These are phyloP conservation scores for Globisporangium megalacanthum DNA, from an alignment of 352 stramenopile species.

Conservation along the genomic window DNA sequence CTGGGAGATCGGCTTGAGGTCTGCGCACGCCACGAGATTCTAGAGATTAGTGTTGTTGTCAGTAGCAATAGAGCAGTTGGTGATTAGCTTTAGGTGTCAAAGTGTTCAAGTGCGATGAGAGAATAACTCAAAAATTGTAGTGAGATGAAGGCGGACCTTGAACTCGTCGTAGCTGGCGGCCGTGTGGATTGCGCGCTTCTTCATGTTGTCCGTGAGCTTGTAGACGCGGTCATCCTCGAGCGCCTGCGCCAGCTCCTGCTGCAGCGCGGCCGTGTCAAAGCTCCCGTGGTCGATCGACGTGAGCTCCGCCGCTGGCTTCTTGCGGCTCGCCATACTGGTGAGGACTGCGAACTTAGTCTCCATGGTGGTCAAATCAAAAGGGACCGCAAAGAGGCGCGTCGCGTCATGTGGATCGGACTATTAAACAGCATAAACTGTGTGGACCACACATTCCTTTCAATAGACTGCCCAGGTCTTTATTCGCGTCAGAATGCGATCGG, in stretches of 20 bases:
- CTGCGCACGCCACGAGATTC: constrained; percentile 80
- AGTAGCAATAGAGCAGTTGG: background rate
- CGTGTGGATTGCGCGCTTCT: constrained; percentile 86
- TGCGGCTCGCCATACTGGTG: constrained; percentile 17
- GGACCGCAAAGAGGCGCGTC: background rate
- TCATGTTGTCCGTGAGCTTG: constrained; percentile 81
- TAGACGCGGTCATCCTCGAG: constrained; percentile 81
- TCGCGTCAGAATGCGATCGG: background rate
- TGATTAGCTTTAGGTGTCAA: background rate
- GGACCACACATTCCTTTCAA: background rate
- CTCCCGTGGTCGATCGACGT: constrained; percentile 74
- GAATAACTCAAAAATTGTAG: background rate
- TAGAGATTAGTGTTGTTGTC: constrained; percentile 14
- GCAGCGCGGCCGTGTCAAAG: constrained; percentile 70
- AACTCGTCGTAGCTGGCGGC: constrained; percentile 84
- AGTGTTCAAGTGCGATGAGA: too few species aligned
- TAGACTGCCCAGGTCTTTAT: background rate
- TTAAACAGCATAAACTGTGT: background rate
- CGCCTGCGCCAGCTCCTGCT: constrained; percentile 63
- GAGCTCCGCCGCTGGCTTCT: constrained; percentile 26
- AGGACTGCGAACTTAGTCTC: too few species aligned
- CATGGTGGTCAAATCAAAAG: too few species aligned
- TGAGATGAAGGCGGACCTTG: constrained; percentile 34
- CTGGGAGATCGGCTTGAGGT: constrained; percentile 77
- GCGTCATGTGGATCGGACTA: constrained; percentile 1